phyloP scores from a whole-genome alignment of 1,284 basidiomycete species.

The Sporisorium graminicola region DNA sequence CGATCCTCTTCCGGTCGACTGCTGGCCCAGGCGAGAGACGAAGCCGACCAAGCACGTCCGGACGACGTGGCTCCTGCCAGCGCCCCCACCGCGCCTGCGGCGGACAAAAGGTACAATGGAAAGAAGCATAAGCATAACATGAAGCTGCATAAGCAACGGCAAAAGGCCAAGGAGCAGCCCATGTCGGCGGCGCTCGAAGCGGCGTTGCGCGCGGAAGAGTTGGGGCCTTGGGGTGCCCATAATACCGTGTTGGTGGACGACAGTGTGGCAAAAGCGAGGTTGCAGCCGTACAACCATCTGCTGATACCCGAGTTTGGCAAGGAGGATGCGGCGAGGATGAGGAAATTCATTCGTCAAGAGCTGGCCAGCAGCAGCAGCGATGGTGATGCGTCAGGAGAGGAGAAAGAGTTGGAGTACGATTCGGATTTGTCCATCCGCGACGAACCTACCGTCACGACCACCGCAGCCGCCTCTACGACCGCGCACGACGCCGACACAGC shows the following conservation, averaged over 20 bases:
- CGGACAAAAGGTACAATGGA: conserved; percentile 12
- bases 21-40: conserved; percentile 42
- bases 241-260: conserved; percentile 86
- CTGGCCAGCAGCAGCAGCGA: neutral
- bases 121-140: conserved; percentile 10
- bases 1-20: conserved; percentile 9
- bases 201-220: conserved; percentile 8
- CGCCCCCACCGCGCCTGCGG: conserved; percentile 8
- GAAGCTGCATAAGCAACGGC: neutral
- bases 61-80: conserved; percentile 15
- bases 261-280: conserved; percentile 79
- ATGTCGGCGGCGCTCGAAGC: conserved; percentile 21
- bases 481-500: neutral
- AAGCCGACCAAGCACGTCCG: conserved; percentile 22
- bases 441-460: neutral
- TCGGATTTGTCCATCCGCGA: conserved; percentile 31
- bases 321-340: conserved; percentile 29
- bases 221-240: conserved; percentile 74
- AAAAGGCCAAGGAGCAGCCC: neutral
- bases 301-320: conserved; percentile 60
- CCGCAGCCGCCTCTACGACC: neutral
- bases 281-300: conserved; percentile 76
- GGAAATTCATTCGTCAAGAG: conserved; percentile 23
- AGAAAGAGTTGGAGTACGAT: conserved; percentile 33
- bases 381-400: conserved; percentile 3